Base-by-base conservation (phyloP, 2,329 filamentous ascomycete species). In the Calonectria hongkongensis region DNA sequence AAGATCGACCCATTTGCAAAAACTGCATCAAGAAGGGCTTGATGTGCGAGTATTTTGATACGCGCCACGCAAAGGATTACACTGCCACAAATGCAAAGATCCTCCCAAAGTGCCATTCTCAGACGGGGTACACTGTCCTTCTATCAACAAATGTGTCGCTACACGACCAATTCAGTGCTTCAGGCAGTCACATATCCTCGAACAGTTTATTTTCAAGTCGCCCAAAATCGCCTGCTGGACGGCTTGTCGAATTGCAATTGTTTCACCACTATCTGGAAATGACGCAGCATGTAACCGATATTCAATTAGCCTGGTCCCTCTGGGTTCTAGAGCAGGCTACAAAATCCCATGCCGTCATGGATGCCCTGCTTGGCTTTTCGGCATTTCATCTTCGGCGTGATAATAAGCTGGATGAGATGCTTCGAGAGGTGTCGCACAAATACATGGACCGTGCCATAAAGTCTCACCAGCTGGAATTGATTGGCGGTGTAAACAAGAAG, bases 181-280 rank as follows among this genome's bases (percentile, higher is more conserved):
- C n/a, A 15, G 18, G 54, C 12, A 21, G n/a, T 15, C n/a, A 41
- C 12, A 39, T 58, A 41, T 39, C 54, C n/a, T 58, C 54, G 12
- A 36, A 21, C n/a, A 58, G 13, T 13, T 41, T 58, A 27, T 58
- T 58, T 41, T 58, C 33, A 15, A 33, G 5, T 3, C 54, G 54
- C 3, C 54, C 54, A 21, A 58, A 58, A 48, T 47, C 68, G 13
- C 48, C 60, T 1, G 36, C 27, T 18, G 58, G 41, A 7, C 48
- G 21, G 25, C 60, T 70, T 2, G 47, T 70, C 33, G 48, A 70
- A 5, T 25, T 65, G 2, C 48, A 50, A 6, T 21, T 70, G 12
- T 65, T 70, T 28, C 28, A 65, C 21, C 68, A 70, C 36, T 70
- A 36, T 27, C 68, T 65, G 13, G 36, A 65, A 47, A 70, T 65